Base-by-base conservation (phyloP, 164 flowering plant genomes). In the Santalum album region DNA sequence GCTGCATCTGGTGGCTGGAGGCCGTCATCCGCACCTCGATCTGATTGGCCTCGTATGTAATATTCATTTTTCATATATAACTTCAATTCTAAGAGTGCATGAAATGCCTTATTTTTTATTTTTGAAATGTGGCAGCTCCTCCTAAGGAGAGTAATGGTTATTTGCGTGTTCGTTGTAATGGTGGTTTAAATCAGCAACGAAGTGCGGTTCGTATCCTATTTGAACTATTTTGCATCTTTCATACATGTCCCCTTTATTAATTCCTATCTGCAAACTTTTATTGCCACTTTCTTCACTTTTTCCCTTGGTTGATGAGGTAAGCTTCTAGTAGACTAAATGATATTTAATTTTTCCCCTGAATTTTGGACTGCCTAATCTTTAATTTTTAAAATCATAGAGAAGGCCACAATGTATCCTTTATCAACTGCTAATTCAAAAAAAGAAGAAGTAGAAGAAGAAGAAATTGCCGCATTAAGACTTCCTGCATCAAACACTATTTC, bases 111-210 rank as follows among this genome's bases (percentile, higher is more conserved):
- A n/a, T n/a, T 32, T 32, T 25, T 9, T 48, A 1, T 19, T 48
- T 26, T 20, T 43, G 49, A 27, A 19, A 44, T 58, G 12, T 67
- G 59, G 53, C 84, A 85, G 96, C 96, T 64, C 99, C 97, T 64
- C 83, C 96, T 46, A 65, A 15, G 55, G 81, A 89, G 71, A 80
- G 65, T 55, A 94, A 77, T 71, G 97, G 97, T 19, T 94, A 83
- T 70, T 65, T 90, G 57, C 81, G 84, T 53, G 96, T 94, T 67
- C 92, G 97, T 22, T 90, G 97, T 66, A 90, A 87, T 68, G 99
- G 99, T 57, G 99, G 99, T 57, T 70, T 94, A 49, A 94, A 90
- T 73, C 99, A 94, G 71, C 99, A 94, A 64, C 82, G 97, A 20
- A 94, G 53, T 69, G 97, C 97, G 76, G 99, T 94, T 39, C 39